phyloP scores from a whole-genome alignment of 805 yeast species.

The Candida patagonica region DNA sequence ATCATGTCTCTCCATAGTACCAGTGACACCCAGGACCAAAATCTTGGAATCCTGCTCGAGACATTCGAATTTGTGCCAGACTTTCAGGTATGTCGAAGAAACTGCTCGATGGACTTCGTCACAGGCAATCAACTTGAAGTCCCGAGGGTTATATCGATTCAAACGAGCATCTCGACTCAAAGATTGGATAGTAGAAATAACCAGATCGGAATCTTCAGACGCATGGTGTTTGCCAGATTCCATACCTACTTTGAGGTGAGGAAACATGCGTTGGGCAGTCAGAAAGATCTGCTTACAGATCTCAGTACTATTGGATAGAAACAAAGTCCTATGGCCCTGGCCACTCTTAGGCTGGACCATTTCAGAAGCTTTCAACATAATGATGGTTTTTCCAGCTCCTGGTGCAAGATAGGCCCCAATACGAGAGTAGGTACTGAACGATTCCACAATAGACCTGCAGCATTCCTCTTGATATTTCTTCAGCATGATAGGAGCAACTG shows the following conservation, averaged over 20 bases:
- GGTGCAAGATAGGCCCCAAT: conserved; percentile 84
- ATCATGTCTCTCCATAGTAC: conserved; percentile 78
- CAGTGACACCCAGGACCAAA: conserved; percentile 75
- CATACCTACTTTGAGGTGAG: conserved; percentile 44
- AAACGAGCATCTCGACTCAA: conserved; percentile 40
- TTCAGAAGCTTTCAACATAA: conserved; percentile 26
- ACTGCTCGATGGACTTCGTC: conserved; percentile 95
- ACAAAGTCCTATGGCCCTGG: conserved; percentile 34
- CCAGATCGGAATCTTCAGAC: conserved; percentile 39
- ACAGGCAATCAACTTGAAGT: conserved; percentile 64
- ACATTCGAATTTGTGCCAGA: conserved; percentile 53
- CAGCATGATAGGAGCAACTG: no score
- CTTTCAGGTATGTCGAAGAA: conserved; percentile 52
- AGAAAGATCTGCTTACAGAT: conserved; percentile 59
- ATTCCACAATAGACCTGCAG: conserved; percentile 42
- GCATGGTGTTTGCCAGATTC: conserved; percentile 58
- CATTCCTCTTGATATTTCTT: conserved; percentile 76
- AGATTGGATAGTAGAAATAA: conserved; percentile 72
- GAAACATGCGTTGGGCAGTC: conserved; percentile 40
- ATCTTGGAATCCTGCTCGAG: conserved; percentile 32
- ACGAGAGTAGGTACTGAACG: conserved; percentile 42
- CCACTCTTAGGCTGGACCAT: conserved; percentile 27
- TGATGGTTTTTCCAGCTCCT: conserved; percentile 90
- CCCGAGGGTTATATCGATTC: conserved; percentile 42
- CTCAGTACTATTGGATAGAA: conserved; percentile 77